These are phyloP conservation scores for Picea mariana DNA, from an alignment of 83 land plant genomes.

Conservation along the genomic window DNA sequence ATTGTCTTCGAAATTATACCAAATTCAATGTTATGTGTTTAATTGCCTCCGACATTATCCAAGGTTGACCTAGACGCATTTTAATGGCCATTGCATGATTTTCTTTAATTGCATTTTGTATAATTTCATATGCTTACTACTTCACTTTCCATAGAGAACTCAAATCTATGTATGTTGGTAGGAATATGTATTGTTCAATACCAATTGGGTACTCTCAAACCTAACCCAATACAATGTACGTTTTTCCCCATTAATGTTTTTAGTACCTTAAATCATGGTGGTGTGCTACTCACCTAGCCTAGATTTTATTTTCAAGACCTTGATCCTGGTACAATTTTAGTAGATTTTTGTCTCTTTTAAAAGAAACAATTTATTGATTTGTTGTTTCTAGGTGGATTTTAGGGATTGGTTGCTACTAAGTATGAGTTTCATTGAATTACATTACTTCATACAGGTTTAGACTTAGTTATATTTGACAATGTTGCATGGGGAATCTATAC, in stretches of 20 bases:
- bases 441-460: not conserved
- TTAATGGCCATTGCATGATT: too few relatives aligned
- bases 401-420: not conserved
- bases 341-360: not conserved
- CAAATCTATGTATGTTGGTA: not conserved
- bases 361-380: not conserved
- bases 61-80: too few relatives aligned
- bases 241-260: not conserved
- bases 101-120: not conserved
- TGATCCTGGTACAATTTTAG: not conserved
- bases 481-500: too few relatives aligned
- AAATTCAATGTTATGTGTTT: not conserved
- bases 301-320: not conserved
- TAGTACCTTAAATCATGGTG: not conserved
- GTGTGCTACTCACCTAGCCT: not conserved
- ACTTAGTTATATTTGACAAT: not conserved
- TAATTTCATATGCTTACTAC: not conserved
- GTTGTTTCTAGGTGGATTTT: not conserved
- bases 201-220: not conserved
- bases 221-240: not conserved
- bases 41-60: too few relatives aligned
- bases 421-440: not conserved
- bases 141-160: not conserved
- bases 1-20: too few relatives aligned
- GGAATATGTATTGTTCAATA: not conserved